Base-by-base conservation (phyloP, 2,329 filamentous ascomycete species). In the Arthrobotrys megalospora region DNA sequence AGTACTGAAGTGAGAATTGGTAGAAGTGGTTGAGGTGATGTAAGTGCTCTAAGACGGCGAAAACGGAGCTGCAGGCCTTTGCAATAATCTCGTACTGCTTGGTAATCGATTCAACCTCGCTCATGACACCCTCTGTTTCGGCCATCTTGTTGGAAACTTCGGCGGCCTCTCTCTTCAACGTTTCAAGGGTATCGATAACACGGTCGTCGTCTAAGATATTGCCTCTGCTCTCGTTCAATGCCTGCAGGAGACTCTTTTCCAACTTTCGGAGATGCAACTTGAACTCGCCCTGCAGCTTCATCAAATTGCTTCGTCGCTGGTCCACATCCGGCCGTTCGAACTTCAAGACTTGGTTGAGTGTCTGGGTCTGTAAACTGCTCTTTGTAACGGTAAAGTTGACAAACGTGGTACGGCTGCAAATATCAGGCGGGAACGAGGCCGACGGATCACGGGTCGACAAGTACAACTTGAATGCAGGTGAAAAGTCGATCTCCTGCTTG, bases 321-420 rank as follows among this genome's bases (percentile, higher is more conserved):
- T 99, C 96, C 16, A 99, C 94, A 85, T 99, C 96, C 3, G 96
- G 96, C 70, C 96, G 90, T 87, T 99, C 96, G 12, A 94, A 97
- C 85, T 98, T 98, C 83, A 99, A 89, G 38, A 98, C 96, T 80
- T 99, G 94, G 81, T 97, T 97, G 81, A 99, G 90, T 0, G 96
- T 97, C 85, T 99, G 96, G 1, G 96, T 98, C 86, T 97, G 96
- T 83, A 99, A 88, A 87, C 95, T 98, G 89, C 96, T 97, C 86
- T 98, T 95, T 3, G 96, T 99, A 80, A 99, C 95, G 0, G 96
- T 98, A 82, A 99, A 99, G 86, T 99, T 99, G 88, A 99, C 96
- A 85, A 99, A 97, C 0, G 96, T 99, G 6, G 96, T 98, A 82
- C 96, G 90, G 87, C 94, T 97, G 90, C 96, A 99, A 80, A 99